phyloP scores from a whole-genome alignment of 2,329 filamentous ascomycete genomes.

The Scedosporium boydii region DNA sequence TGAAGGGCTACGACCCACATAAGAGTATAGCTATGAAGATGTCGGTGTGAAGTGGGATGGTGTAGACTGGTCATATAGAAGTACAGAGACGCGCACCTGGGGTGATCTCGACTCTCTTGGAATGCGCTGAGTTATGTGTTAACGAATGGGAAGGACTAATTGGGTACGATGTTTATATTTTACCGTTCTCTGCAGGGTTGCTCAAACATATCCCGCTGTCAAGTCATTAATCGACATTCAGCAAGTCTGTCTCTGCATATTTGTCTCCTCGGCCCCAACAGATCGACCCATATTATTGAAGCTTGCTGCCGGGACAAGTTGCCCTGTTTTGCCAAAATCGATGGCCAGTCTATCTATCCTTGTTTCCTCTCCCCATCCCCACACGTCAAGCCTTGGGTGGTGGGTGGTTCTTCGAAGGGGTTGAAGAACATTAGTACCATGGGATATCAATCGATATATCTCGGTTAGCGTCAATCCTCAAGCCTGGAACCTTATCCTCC shows the following conservation, averaged over 20 bases:
- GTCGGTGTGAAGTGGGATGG: constrained; percentile 54
- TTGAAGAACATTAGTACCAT: neutral
- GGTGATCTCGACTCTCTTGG: neutral
- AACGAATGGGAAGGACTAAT: neutral
- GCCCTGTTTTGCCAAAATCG: constrained; percentile 5
- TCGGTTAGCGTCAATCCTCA: constrained; percentile 2
- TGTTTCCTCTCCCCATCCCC: neutral
- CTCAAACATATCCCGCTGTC: constrained; percentile 1
- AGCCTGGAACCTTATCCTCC: constrained; percentile 2
- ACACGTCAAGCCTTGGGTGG: neutral
- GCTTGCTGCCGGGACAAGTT: neutral
- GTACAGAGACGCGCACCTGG: neutral
- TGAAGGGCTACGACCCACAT: constrained; percentile 83
- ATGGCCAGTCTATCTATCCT: neutral
- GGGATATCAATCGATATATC: neutral
- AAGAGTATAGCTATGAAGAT: constrained; percentile 97
- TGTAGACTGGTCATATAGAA: neutral
- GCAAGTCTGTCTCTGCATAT: neutral
- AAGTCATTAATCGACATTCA: neutral
- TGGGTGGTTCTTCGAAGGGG: neutral
- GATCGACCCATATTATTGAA: constrained; percentile 2
- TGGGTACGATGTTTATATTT: neutral
- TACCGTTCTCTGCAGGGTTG: neutral
- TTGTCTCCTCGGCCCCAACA: neutral
- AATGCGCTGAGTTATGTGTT: neutral